phyloP scores from a whole-genome alignment of 345 rosid genomes.

The Cochlearia excelsa region DNA sequence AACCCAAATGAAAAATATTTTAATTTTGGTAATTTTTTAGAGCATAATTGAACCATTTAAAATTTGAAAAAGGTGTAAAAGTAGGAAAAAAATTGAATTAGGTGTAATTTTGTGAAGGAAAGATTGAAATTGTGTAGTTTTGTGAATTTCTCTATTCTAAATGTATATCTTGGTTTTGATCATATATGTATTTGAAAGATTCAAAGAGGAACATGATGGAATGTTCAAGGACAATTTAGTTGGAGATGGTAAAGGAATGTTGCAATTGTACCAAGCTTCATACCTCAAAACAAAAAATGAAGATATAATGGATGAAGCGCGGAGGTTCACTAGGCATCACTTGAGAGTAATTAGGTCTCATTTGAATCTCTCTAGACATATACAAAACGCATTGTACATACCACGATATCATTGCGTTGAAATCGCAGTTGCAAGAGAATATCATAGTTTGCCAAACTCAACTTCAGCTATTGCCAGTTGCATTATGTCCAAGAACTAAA shows the following conservation, averaged over 20 bases:
- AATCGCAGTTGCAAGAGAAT: conserved; percentile 17
- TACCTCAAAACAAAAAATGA: conserved; percentile 17
- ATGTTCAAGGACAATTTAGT: conserved; percentile 17
- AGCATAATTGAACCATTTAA: no score
- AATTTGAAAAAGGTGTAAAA: no score
- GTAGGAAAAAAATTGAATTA: no score
- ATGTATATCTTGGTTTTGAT: not conserved
- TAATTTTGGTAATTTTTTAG: no score
- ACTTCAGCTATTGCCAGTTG: conserved; percentile 17
- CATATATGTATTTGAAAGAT: conserved; percentile 19
- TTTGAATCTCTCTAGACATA: conserved; percentile 13
- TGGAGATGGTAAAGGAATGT: conserved; percentile 17
- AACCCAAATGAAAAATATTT: no score
- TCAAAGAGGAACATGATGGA: conserved; percentile 15
- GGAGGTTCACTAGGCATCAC: not conserved
- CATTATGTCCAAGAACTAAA: conserved; percentile 26
- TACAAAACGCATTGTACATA: not conserved
- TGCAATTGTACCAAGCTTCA: conserved; percentile 14
- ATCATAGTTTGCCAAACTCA: conserved; percentile 23
- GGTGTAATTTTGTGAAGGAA: no score
- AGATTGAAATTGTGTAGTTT: no score
- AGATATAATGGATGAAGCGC: conserved; percentile 23
- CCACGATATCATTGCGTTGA: conserved; percentile 1
- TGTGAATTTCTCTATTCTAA: no score
- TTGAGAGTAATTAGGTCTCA: not conserved